Conservation (phyloP, 805 yeast species). For the Brettanomyces sp. region DNA sequence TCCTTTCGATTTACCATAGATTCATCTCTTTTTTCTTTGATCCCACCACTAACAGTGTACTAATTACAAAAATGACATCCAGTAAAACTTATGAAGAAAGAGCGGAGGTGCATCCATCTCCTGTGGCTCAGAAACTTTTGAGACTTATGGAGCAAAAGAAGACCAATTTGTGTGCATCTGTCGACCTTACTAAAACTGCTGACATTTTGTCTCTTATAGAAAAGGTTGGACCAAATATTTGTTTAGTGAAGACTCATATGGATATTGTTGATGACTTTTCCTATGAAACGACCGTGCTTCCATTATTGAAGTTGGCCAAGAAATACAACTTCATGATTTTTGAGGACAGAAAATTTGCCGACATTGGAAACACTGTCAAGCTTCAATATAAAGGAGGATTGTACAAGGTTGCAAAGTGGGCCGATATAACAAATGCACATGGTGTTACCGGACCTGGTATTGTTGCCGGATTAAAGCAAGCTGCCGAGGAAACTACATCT, state of each 20-base stretch:
- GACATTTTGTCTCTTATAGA: constrained; percentile 72
- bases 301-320: constrained; percentile 60
- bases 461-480: constrained; percentile 78
- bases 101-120: constrained; percentile 62
- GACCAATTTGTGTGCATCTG: constrained; percentile 88
- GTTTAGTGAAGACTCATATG: constrained; percentile 88
- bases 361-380: constrained; percentile 95
- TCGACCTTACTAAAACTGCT: constrained; percentile 74
- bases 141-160: constrained; percentile 68
- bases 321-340: constrained; percentile 86
- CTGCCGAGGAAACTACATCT: constrained; percentile 55
- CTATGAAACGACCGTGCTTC: constrained; percentile 68
- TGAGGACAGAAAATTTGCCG: constrained; percentile 98
- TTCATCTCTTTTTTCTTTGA: too few relatives aligned
- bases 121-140: constrained; percentile 70
- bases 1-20: too few relatives aligned
- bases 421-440: constrained; percentile 96
- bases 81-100: constrained; percentile 49
- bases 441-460: constrained; percentile 95
- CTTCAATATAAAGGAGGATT: constrained; percentile 88
- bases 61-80: background rate
- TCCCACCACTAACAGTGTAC: too few relatives aligned
- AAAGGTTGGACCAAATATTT: constrained; percentile 80
- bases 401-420: constrained; percentile 84
- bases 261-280: constrained; percentile 88